A percentile compares a stretch with the other conserved stretches of the same genome.
Evolutionary conservation across 2,329 filamentous ascomycete genomes (phyloP).

Genomic region (Xylaria sp.): DNA sequence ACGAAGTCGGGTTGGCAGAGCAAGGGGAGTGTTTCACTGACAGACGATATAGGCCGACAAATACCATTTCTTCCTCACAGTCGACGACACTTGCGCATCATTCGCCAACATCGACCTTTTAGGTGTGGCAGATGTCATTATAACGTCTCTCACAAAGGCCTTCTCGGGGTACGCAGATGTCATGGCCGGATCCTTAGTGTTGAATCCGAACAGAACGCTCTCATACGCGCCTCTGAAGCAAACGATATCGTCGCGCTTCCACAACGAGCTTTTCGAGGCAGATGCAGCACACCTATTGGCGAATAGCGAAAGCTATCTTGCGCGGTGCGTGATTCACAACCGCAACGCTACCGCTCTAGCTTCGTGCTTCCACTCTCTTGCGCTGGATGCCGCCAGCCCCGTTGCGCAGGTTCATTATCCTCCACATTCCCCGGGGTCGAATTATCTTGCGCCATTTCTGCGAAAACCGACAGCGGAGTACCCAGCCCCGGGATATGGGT

Average conservation of each 20-base stretch:
- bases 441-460: conserved; percentile 37
- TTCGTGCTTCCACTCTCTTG: conserved; percentile 43
- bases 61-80: conserved; percentile 51
- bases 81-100: conserved; percentile 56
- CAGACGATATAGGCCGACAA: conserved; percentile 41
- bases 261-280: conserved; percentile 53
- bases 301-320: conserved; percentile 53
- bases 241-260: conserved; percentile 38
- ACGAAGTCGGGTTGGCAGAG: neutral
- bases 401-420: conserved; percentile 54
- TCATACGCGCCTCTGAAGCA: conserved; percentile 28
- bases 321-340: conserved; percentile 48
- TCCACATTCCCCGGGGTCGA: conserved; percentile 32
- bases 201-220: conserved; percentile 32
- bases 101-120: conserved; percentile 59
- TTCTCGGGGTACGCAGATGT: conserved; percentile 61
- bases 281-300: conserved; percentile 54
- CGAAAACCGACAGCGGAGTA: conserved; percentile 51
- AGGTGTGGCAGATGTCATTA: conserved; percentile 53
- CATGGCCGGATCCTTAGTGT: conserved; percentile 33
- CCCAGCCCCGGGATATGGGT: conserved; percentile 58
- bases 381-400: conserved; percentile 42
- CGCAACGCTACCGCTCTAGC: conserved; percentile 52
- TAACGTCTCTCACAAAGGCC: conserved; percentile 57
- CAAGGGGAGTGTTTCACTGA: neutral